A percentile compares a stretch with the other conserved stretches of the same genome.
These are phyloP conservation scores for Taphrina communis DNA, from an alignment of 1,139 yeast species.

Conservation along the genomic window DNA sequence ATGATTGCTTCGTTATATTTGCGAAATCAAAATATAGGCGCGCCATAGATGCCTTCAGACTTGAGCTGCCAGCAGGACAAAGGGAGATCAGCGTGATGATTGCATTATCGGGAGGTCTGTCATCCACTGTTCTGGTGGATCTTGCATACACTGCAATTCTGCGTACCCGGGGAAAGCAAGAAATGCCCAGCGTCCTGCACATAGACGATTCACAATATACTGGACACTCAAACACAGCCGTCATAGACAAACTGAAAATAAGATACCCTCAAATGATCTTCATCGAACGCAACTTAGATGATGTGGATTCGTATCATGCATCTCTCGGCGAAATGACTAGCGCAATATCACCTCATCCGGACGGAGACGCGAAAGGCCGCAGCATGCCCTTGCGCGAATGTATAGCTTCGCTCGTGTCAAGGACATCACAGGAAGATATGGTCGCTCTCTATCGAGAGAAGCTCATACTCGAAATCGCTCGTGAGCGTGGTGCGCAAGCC, in stretches of 20 bases:
- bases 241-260: slow-evolving; percentile 8
- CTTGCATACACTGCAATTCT: slow-evolving; percentile 29
- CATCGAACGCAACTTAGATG: slow-evolving; percentile 7
- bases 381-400: slow-evolving; percentile 1
- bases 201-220: slow-evolving; percentile 11
- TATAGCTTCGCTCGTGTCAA: slow-evolving; percentile 17
- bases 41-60: slow-evolving; percentile 34
- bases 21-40: slow-evolving; percentile 31
- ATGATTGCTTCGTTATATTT: slow-evolving; percentile 31
- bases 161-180: slow-evolving; percentile 30
- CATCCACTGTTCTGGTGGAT: slow-evolving; percentile 34
- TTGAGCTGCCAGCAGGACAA: slow-evolving; percentile 7
- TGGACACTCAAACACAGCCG: not conserved
- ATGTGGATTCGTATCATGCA: slow-evolving; percentile 9
- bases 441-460: slow-evolving; percentile 59
- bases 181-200: slow-evolving; percentile 30
- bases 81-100: slow-evolving; percentile 10
- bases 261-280: slow-evolving; percentile 22
- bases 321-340: not conserved
- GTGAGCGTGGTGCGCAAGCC: slow-evolving; percentile 58
- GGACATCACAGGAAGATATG: slow-evolving; percentile 56
- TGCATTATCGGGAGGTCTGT: slow-evolving; percentile 33
- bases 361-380: not conserved
- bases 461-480: slow-evolving; percentile 60
- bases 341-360: not conserved